Percentiles rank a stretch among this genome's conserved stretches.
These are phyloP conservation scores for Herpetospermum pedunculosum DNA, from an alignment of 306 rosid genomes.

Conservation along the genomic window DNA sequence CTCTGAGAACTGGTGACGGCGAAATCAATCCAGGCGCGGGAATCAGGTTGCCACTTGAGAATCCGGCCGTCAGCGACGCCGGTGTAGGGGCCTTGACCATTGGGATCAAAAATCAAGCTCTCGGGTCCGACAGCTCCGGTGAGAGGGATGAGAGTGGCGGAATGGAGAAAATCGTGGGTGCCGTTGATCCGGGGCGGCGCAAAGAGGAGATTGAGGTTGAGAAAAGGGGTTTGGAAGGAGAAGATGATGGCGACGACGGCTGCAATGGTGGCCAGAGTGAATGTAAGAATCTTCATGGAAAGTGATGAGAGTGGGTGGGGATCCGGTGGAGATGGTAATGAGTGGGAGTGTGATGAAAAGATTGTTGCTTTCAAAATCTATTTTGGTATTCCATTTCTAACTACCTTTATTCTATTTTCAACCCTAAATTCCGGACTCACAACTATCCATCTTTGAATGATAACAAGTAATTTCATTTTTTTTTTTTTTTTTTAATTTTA, in stretches of 20 bases:
- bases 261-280: slow-evolving; percentile 27
- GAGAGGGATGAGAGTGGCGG: slow-evolving; percentile 27
- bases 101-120: slow-evolving; percentile 57
- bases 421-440: no score
- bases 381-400: background rate
- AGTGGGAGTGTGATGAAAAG: no score
- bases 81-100: slow-evolving; percentile 73
- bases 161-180: slow-evolving; percentile 39
- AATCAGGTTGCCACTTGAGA: slow-evolving; percentile 58
- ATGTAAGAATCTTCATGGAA: slow-evolving; percentile 7
- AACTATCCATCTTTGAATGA: no score
- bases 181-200: slow-evolving; percentile 28
- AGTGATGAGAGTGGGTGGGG: no score
- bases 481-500: no score
- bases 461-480: no score
- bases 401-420: background rate
- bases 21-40: slow-evolving; percentile 56
- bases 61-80: slow-evolving; percentile 91
- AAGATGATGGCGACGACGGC: slow-evolving; percentile 16
- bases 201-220: slow-evolving; percentile 1
- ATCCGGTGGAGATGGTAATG: no score
- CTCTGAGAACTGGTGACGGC: slow-evolving; percentile 65
- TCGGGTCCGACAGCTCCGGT: slow-evolving; percentile 78
- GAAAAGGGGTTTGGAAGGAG: background rate
- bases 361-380: background rate